Evolutionary conservation across 805 yeast genomes (phyloP), one percentile per base, ranked within the genome.

Genomic region (Clavispora santaluciae): DNA sequence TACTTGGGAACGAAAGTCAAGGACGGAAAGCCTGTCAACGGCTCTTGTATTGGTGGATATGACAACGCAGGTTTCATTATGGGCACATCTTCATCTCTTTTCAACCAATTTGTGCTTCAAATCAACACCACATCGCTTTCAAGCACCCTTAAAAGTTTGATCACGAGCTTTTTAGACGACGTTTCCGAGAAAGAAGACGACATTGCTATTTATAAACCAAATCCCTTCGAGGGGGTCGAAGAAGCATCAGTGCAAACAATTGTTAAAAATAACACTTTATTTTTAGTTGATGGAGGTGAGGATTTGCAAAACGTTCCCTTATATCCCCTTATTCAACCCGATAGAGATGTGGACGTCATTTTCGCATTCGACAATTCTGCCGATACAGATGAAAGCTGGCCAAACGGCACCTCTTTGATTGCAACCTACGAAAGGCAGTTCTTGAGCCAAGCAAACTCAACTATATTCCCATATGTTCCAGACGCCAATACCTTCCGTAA

Each of bases 1-100:
- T 87, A 83, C 56, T 59, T 86, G 36, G 96, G 96, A 8, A 72
- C 95, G 1, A 60, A 72, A 17, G 73, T 83, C 25, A 53, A 69
- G 20, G 70, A 78, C 45, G 96, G 96, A 30, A 47, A 56, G 16
- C 81, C 87, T 8, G 53, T 54, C 5, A 51, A 51, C 38, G 60
- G 61, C 30, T 50, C 50, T 3, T 89, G 96, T 63, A 63, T 76
- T 43, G 74, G 66, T 2, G 90, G 91, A 2, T 81, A 74, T 44
- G 96, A 89, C 60, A 86, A 86, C 52, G 81, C 67, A 1, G 72
- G 72, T 4, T 67, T 59, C 41, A 46, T 67, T 18, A 56, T 67
- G 64, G 72, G 71, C 2, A 66, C 72, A 1, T 62, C 68, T 2
- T 65, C 71, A 7, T 46, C 70, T 1, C 50, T 67, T 35, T 67